Base-by-base conservation (phyloP, 1,139 yeast species). In the Scheffersomyces insectosa region DNA sequence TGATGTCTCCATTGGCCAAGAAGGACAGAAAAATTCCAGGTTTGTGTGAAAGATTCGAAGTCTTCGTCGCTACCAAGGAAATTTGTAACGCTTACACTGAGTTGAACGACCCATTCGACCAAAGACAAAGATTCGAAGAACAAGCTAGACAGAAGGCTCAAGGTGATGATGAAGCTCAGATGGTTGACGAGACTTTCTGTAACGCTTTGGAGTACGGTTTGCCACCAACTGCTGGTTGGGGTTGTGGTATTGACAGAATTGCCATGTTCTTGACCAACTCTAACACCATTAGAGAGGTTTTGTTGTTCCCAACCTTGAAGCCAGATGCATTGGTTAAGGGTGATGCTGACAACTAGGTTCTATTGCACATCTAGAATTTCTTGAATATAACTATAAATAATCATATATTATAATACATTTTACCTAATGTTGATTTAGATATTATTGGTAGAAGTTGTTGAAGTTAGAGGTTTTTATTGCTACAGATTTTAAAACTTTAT, bases 181-280 rank as follows among this genome's bases (percentile, higher is more conserved):
- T 90, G 71, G 80, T 93, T 53, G 99, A 93, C 67, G 99, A 93
- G 74, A 85, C 89, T 50, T 93, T 93, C 90, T 87, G 96, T 77
- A 88, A 91, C 62, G 97, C 99, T 52, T 82, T 93, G 64, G 99
- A 93, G 75, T 93, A 89, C 70, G 99, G 99, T 70, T 80, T 93
- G 62, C 99, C 99, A 49, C 99, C 99, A 61, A 93, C 99, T 60
- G 99, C 95, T 68, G 99, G 99, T 59, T 93, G 98, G 98, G 99
- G 99, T 61, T 87, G 96, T 75, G 99, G 99, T 81, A 90, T 93
- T 59, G 99, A 93, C 73, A 88, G 99, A 79, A 69, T 93, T 62
- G 93, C 97, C 65, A 93, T 93, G 99, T 91, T 93, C 78, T 82
- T 93, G 76, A 93, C 98, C 52, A 83, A 93, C 72, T 88, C 97